A percentile compares a stretch with the other conserved stretches of the same genome.
These are phyloP conservation scores for Sisymbrium irio DNA, from an alignment of 345 rosid species.

Conservation along the genomic window DNA sequence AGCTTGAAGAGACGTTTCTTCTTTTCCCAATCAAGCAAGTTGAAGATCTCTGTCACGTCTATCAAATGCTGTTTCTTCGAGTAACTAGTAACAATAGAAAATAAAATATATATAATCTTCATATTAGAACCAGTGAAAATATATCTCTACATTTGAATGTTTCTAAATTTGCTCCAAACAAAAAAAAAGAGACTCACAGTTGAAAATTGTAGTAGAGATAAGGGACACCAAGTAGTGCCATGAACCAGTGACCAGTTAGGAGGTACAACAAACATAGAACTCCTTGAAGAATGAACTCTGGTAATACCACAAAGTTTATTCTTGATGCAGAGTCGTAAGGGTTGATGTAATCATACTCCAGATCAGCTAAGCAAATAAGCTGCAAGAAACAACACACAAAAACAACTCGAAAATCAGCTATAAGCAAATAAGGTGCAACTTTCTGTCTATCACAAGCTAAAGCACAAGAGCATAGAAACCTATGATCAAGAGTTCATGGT, in stretches of 20 bases:
- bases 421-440: too few species aligned
- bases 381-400: slow-evolving; percentile 23
- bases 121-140: too few species aligned
- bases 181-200: slow-evolving; percentile 44
- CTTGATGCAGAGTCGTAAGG: slow-evolving; percentile 72
- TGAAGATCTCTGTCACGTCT: slow-evolving; percentile 96
- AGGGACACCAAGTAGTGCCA: slow-evolving; percentile 58
- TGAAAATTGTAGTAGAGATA: slow-evolving; percentile 62
- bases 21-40: slow-evolving; percentile 85
- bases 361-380: slow-evolving; percentile 76
- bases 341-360: slow-evolving; percentile 74
- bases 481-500: too few species aligned
- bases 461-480: not conserved
- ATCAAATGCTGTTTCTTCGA: slow-evolving; percentile 57
- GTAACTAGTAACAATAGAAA: slow-evolving; percentile 47
- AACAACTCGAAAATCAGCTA: too few species aligned
- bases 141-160: not conserved
- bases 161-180: not conserved
- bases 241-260: slow-evolving; percentile 66
- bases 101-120: not conserved
- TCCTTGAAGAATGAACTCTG: slow-evolving; percentile 59
- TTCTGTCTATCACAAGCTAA: not conserved
- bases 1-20: slow-evolving; percentile 84
- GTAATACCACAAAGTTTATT: slow-evolving; percentile 59
- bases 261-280: slow-evolving; percentile 48